These are phyloP conservation scores for Sclerotinia minor DNA, from an alignment of 2,329 filamentous ascomycete species.

Conservation along the genomic window DNA sequence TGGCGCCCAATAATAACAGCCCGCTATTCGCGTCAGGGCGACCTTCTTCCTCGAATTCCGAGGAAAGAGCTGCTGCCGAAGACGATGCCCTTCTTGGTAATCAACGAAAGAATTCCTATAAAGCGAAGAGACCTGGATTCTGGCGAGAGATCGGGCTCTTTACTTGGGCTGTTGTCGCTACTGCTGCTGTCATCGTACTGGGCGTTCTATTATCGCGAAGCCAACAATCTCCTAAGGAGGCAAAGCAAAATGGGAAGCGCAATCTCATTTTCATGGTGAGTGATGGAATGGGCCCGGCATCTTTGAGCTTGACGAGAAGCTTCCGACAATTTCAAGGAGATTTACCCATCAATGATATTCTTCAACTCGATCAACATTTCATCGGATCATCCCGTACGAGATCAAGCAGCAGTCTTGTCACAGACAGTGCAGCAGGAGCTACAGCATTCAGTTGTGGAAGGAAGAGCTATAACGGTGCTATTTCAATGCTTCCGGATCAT, in stretches of 20 bases:
- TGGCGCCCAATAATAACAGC: conserved; percentile 33
- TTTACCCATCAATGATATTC: conserved; percentile 71
- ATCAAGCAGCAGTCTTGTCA: conserved; percentile 81
- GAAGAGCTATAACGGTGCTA: conserved; percentile 97
- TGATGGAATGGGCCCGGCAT: conserved; percentile 96
- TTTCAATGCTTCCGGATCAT: conserved; percentile 81
- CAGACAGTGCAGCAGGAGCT: conserved; percentile 94
- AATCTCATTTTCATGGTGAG: conserved; percentile 99
- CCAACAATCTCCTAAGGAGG: conserved; percentile 38
- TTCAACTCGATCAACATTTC: conserved; percentile 82
- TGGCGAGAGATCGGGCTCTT: conserved; percentile 78
- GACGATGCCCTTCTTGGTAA: conserved; percentile 44
- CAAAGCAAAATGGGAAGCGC: conserved; percentile 63
- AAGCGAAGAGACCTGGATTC: conserved; percentile 50
- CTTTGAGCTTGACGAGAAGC: conserved; percentile 79
- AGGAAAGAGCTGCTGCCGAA: conserved; percentile 53
- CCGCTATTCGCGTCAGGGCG: conserved; percentile 44
- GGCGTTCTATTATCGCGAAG: conserved; percentile 77
- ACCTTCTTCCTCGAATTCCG: conserved; percentile 56
- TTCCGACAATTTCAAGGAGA: conserved; percentile 76
- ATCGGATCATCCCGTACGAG: conserved; percentile 88
- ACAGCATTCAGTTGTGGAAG: conserved; percentile 90
- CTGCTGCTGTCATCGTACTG: conserved; percentile 73
- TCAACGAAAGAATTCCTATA: conserved; percentile 35
- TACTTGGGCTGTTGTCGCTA: conserved; percentile 79